Percentiles rank a stretch among this genome's conserved stretches.
Conservation (phyloP, 495 filamentous ascomycete genomes). For the Penicillium coffeae region DNA sequence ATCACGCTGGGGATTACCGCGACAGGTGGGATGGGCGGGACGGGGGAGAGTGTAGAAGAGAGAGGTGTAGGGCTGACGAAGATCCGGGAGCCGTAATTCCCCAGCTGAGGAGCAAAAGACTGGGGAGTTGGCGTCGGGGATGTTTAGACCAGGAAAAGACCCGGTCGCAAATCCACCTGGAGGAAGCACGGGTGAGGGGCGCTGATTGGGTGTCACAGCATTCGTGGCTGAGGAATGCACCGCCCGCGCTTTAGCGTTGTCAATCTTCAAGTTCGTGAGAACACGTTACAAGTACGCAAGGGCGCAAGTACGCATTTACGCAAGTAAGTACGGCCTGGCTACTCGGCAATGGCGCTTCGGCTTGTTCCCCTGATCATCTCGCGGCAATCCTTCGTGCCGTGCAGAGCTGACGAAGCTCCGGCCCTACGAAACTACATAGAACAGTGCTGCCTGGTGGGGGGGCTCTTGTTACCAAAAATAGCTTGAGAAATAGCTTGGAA, state of each 20-base stretch:
- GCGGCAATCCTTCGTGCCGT: too few species aligned
- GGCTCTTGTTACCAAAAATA: conserved; percentile 22
- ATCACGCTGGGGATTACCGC: background rate
- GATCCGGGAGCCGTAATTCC: background rate
- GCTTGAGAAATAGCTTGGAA: background rate
- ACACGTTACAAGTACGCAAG: too few species aligned
- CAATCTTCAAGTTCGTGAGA: too few species aligned
- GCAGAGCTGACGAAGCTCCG: conserved; percentile 18
- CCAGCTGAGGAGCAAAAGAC: background rate
- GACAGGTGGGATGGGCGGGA: background rate
- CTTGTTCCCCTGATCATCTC: too few species aligned
- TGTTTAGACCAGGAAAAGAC: conserved; percentile 9
- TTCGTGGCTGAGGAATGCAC: conserved; percentile 6
- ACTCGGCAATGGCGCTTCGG: too few species aligned
- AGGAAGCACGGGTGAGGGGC: conserved; percentile 1
- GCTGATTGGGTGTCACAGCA: conserved; percentile 8
- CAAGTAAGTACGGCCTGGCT: too few species aligned
- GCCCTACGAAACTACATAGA: conserved; percentile 1
- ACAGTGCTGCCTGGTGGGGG: conserved; percentile 21
- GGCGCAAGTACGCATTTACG: too few species aligned
- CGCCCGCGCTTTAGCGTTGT: background rate
- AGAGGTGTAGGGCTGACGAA: background rate
- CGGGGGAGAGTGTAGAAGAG: background rate
- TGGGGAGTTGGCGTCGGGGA: conserved; percentile 5
- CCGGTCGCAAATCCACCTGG: conserved; percentile 13